Evolutionary conservation across 495 filamentous ascomycete genomes (phyloP), one percentile per base, ranked within the genome.

Genomic region (Letharia lupina): DNA sequence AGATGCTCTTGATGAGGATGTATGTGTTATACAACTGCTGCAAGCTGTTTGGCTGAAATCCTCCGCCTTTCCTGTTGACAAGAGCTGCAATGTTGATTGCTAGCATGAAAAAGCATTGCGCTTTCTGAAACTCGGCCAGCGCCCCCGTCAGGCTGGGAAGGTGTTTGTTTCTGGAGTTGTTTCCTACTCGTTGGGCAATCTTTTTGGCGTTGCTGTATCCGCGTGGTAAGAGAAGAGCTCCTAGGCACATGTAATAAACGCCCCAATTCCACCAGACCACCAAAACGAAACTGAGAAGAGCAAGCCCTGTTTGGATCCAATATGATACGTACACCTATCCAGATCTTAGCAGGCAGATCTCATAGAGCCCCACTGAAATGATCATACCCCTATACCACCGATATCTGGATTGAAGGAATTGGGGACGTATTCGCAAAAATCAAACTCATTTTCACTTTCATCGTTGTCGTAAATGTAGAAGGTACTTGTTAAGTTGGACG

Each of bases 81-180:
- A 65, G 45, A 33, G 65, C 60, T 35, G 71, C 68, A 50, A 73
- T 70, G n/a, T 72, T 63, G n/a, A 65, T 68, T 18, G 70, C 68
- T 11, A 69, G 10, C 67, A 73, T 73, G 60, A 70, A 73, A 23
- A 71, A 69, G 39, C 68, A 73, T 47, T 73, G 68, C 28, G 70
- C 63, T 45, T 72, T 73, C 7, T 72, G 70, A 40, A 73, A 73
- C 12, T 72, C 71, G 0, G 60, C 60, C 54, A 73, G 33, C 9
- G 63, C 61, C 10, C 31, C 60, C 7, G 61, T 50, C 9, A 72
- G 67, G 6, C 63, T 41, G 13, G 48, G 45, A 45, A 71, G 48
- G 48, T 68, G 60, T 52, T 61, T 61, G n/a, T 67, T 59, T 35
- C 37, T 12, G 15, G 12, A 57, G 15, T 33, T 42, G 60, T 57